Conservation (phyloP, 78 protist genomes). For the Monosiga brevicollis region DNA sequence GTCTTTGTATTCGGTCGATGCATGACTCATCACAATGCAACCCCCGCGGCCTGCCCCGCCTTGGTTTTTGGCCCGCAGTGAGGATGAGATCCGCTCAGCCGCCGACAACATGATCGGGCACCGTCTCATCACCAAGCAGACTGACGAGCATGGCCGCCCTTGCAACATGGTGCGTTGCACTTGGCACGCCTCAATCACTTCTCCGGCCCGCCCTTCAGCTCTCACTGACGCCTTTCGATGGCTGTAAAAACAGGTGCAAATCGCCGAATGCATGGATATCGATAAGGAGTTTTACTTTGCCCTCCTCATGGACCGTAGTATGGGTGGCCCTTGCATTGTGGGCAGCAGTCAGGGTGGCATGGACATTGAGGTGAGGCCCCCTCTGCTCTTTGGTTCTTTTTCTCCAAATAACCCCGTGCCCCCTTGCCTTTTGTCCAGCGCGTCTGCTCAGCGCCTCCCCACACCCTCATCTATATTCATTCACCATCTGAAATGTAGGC, state of each 20-base stretch:
- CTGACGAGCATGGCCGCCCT: slow-evolving; percentile 31
- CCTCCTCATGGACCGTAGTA: slow-evolving; percentile 81
- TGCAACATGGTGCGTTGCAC: slow-evolving; percentile 12
- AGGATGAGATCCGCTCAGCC: slow-evolving; percentile 6
- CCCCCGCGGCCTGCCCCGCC: too few species aligned
- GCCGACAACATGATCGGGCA: slow-evolving; percentile 85
- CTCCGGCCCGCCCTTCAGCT: neutral
- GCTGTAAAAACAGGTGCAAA: slow-evolving; percentile 36
- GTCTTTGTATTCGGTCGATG: too few species aligned
- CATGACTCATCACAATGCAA: too few species aligned
- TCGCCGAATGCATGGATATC: slow-evolving; percentile 50
- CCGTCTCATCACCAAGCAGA: slow-evolving; percentile 80
- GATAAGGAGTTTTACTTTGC: slow-evolving; percentile 88
- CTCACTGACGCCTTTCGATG: neutral
- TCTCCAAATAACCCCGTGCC: too few species aligned
- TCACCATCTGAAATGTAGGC: too few species aligned
- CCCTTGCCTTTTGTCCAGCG: too few species aligned
- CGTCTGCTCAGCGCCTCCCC: too few species aligned
- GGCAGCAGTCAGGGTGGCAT: slow-evolving; percentile 76
- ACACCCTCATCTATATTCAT: too few species aligned
- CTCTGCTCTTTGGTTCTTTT: slow-evolving; percentile 2
- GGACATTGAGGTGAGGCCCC: slow-evolving; percentile 67
- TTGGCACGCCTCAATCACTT: neutral
- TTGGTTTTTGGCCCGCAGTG: too few species aligned
- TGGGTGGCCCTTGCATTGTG: slow-evolving; percentile 24